Conservation (phyloP, 495 filamentous ascomycete genomes). For the Aspergillus sclerotioniger region DNA sequence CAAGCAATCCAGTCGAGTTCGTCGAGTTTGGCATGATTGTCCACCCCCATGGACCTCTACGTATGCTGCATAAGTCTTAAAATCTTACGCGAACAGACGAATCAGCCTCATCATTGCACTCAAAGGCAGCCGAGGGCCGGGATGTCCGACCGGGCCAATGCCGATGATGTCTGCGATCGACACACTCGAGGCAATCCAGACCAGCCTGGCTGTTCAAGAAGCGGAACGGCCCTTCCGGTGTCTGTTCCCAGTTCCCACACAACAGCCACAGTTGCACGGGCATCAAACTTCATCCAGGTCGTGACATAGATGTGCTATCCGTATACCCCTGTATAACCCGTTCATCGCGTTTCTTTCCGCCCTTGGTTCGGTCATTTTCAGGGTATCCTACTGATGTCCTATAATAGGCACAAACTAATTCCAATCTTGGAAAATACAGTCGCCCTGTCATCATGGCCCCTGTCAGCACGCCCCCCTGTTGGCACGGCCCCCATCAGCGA, state of each 20-base stretch:
- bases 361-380: too few relatives aligned
- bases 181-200: not conserved
- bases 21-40: constrained; percentile 5
- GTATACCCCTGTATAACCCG: not conserved
- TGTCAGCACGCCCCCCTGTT: not conserved
- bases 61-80: not conserved
- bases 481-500: not conserved
- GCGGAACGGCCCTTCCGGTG: constrained; percentile 1
- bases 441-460: not conserved
- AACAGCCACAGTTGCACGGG: not conserved
- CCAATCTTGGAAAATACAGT: not conserved
- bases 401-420: not conserved
- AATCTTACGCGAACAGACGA: not conserved
- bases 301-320: not conserved
- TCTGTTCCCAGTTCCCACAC: not conserved
- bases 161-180: constrained; percentile 3
- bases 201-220: not conserved
- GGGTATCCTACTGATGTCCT: too few relatives aligned
- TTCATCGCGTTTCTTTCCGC: not conserved
- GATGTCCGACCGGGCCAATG: not conserved
- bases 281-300: not conserved
- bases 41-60: not conserved
- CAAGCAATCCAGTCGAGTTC: constrained; percentile 4
- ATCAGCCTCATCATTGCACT: not conserved
- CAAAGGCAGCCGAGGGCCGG: not conserved